Conservation (phyloP, 1,139 yeast species). For the Wickerhamomyces sp. region DNA sequence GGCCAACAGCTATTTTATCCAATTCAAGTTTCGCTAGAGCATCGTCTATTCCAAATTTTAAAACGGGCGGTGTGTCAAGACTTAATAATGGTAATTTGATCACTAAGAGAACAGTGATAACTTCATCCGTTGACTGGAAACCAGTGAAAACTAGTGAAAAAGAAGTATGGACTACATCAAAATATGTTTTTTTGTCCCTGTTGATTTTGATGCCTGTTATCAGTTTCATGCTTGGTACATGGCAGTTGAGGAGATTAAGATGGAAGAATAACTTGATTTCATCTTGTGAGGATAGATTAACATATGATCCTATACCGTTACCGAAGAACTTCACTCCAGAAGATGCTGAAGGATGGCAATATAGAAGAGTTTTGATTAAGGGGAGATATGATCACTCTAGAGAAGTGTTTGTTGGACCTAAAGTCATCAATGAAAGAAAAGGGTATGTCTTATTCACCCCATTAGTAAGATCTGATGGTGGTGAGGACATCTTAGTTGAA, state of each 20-base stretch:
- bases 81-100: background rate
- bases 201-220: constrained; percentile 84
- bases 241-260: constrained; percentile 83
- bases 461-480: constrained; percentile 69
- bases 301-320: constrained; percentile 65
- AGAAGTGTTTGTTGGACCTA: constrained; percentile 91
- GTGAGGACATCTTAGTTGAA: constrained; percentile 67
- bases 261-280: constrained; percentile 92
- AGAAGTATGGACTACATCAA: constrained; percentile 30
- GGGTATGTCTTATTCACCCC: constrained; percentile 87
- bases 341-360: constrained; percentile 70
- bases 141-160: constrained; percentile 53
- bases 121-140: constrained; percentile 81
- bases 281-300: constrained; percentile 73
- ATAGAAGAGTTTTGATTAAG: constrained; percentile 63
- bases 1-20: background rate
- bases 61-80: too few species aligned
- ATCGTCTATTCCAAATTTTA: too few species aligned
- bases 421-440: constrained; percentile 66
- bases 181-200: constrained; percentile 50
- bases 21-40: background rate
- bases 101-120: constrained; percentile 25
- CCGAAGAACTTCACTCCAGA: constrained; percentile 52
- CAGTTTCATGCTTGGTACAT: constrained; percentile 82
- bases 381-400: constrained; percentile 83